phyloP scores from a whole-genome alignment of 352 stramenopile species.

The Pythium phragmitis region DNA sequence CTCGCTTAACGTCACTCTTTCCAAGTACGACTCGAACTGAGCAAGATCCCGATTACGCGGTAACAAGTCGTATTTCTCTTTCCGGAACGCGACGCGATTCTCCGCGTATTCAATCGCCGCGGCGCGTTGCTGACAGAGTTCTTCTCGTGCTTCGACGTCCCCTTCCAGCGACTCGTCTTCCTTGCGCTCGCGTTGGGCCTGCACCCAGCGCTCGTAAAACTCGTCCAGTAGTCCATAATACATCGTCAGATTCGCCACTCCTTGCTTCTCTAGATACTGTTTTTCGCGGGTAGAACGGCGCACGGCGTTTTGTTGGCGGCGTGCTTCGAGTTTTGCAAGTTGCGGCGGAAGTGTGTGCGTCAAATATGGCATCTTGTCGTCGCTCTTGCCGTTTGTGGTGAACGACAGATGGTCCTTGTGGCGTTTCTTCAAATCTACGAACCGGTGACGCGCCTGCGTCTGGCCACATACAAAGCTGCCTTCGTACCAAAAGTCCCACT shows the following conservation, averaged over 20 bases:
- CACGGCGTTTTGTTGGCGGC: constrained; percentile 37
- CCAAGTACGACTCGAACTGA: constrained; percentile 48
- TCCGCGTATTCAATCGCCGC: constrained; percentile 39
- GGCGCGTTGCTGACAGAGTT: constrained; percentile 36
- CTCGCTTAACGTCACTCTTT: constrained; percentile 56
- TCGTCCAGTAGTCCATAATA: constrained; percentile 66
- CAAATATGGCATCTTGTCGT: constrained; percentile 58
- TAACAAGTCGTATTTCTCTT: constrained; percentile 60
- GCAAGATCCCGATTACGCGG: constrained; percentile 38
- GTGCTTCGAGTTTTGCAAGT: constrained; percentile 39
- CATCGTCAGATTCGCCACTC: constrained; percentile 45
- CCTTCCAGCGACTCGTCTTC: constrained; percentile 32
- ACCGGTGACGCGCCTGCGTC: constrained; percentile 52
- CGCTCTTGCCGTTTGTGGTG: constrained; percentile 69
- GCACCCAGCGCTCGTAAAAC: constrained; percentile 65
- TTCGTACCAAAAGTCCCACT: constrained; percentile 76
- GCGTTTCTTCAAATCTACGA: constrained; percentile 44
- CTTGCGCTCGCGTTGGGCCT: constrained; percentile 36
- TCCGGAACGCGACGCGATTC: constrained; percentile 43
- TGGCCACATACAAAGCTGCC: constrained; percentile 61
- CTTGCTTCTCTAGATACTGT: constrained; percentile 41
- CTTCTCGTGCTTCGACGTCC: constrained; percentile 22
- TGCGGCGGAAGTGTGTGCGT: constrained; percentile 35
- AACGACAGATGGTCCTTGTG: constrained; percentile 40
- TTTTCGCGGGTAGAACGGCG: constrained; percentile 42